These are phyloP conservation scores for Oryza meyeriana DNA, from an alignment of 176 grass and related monocot species.

Conservation along the genomic window DNA sequence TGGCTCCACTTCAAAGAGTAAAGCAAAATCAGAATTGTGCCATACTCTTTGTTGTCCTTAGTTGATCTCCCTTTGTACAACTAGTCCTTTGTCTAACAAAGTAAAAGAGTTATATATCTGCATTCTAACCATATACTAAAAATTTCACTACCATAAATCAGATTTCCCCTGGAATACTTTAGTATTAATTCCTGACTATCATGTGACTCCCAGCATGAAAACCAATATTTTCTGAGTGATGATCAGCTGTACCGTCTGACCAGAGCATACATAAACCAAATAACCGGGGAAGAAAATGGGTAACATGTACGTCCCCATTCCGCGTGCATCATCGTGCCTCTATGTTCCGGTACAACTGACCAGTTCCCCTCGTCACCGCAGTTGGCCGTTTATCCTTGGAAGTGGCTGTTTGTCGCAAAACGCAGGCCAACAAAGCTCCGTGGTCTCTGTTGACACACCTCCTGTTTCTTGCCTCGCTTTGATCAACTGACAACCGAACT, in stretches of 20 bases:
- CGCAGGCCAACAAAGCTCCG: constrained; percentile 19
- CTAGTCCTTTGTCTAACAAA: no score
- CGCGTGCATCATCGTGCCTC: background rate
- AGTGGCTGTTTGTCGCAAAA: background rate
- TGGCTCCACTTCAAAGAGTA: no score
- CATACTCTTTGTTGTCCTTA: no score
- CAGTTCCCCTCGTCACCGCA: background rate
- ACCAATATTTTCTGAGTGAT: no score
- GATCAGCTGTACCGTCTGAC: background rate
- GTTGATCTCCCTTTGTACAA: no score
- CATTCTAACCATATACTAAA: no score
- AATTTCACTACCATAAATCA: no score
- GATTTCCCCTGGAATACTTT: no score
- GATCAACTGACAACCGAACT: background rate
- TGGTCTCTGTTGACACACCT: constrained; percentile 8
- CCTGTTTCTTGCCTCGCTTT: background rate
- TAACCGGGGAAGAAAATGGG: background rate
- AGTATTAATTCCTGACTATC: no score
- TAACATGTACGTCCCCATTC: background rate
- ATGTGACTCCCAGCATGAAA: no score
- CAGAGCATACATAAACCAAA: background rate
- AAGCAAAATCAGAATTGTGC: no score
- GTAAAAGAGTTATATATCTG: no score
- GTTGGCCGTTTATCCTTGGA: constrained; percentile 18
- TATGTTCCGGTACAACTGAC: constrained; percentile 1